phyloP scores from a whole-genome alignment of 1,284 basidiomycete species.

The Schizopora paradoxa region DNA sequence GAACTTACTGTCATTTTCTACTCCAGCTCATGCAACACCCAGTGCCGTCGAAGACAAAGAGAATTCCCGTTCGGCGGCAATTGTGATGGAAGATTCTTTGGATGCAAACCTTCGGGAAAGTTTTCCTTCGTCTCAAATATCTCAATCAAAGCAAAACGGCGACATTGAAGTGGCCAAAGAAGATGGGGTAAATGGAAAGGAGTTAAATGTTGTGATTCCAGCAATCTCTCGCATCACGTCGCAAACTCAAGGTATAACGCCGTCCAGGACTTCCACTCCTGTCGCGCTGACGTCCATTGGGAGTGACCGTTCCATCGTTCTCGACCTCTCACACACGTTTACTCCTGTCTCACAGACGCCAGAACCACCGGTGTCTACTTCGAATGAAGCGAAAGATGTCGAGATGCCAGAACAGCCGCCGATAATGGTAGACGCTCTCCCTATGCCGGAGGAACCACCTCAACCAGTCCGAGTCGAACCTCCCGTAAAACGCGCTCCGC shows the following conservation, averaged over 20 bases:
- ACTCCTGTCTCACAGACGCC: conserved; percentile 10
- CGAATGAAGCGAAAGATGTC: conserved; percentile 2
- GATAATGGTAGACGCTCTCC: neutral
- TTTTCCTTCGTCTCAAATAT: neutral
- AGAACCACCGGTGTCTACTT: conserved; percentile 5
- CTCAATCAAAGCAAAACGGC: neutral
- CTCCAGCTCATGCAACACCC: conserved; percentile 2
- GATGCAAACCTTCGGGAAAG: neutral
- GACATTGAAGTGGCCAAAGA: neutral
- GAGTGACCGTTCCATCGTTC: too few species aligned
- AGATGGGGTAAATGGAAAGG: neutral
- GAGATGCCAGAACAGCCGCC: conserved; percentile 6
- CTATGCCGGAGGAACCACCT: neutral
- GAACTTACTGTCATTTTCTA: neutral
- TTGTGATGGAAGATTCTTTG: conserved; percentile 4
- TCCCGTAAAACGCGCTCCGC: neutral
- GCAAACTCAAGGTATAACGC: neutral
- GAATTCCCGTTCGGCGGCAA: conserved; percentile 2
- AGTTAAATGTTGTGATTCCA: neutral
- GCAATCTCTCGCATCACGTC: neutral
- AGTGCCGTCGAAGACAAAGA: neutral
- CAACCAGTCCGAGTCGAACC: neutral
- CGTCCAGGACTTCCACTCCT: neutral
- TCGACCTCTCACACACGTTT: neutral
- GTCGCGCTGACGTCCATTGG: conserved; percentile 1